phyloP scores from a whole-genome alignment of 2,329 filamentous ascomycete genomes.

The Plectosphaerella plurivora region DNA sequence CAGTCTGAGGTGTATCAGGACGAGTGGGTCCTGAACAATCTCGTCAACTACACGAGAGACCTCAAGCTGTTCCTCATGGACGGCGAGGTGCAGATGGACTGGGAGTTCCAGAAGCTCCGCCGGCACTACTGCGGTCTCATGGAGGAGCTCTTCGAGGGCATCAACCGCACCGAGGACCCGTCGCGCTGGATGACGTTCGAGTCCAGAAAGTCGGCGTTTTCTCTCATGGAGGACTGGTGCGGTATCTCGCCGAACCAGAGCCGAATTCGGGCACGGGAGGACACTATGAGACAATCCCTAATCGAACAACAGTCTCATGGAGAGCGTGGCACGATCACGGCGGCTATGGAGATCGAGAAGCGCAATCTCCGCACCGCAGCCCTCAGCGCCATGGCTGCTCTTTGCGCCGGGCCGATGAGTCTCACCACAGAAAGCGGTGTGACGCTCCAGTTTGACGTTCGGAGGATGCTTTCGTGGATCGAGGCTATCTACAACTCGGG shows the following conservation, averaged over 20 bases:
- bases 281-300: constrained; percentile 80
- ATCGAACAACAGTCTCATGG: constrained; percentile 73
- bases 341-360: constrained; percentile 96
- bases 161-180: constrained; percentile 79
- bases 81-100: constrained; percentile 88
- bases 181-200: constrained; percentile 97
- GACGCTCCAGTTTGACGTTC: constrained; percentile 86
- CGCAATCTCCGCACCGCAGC: constrained; percentile 85
- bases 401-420: constrained; percentile 82
- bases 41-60: constrained; percentile 86
- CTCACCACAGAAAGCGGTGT: constrained; percentile 84
- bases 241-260: constrained; percentile 89
- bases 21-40: constrained; percentile 84
- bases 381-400: constrained; percentile 88
- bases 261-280: constrained; percentile 77
- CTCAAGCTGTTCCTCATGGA: constrained; percentile 94
- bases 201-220: constrained; percentile 88
- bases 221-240: constrained; percentile 98
- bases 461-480: constrained; percentile 91
- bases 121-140: constrained; percentile 93
- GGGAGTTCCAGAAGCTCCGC: constrained; percentile 86
- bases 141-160: constrained; percentile 88
- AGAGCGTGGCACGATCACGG: constrained; percentile 74
- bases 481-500: constrained; percentile 89
- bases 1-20: constrained; percentile 75